Conservation (phyloP, 1,139 yeast species). For the Pichia sp. region DNA sequence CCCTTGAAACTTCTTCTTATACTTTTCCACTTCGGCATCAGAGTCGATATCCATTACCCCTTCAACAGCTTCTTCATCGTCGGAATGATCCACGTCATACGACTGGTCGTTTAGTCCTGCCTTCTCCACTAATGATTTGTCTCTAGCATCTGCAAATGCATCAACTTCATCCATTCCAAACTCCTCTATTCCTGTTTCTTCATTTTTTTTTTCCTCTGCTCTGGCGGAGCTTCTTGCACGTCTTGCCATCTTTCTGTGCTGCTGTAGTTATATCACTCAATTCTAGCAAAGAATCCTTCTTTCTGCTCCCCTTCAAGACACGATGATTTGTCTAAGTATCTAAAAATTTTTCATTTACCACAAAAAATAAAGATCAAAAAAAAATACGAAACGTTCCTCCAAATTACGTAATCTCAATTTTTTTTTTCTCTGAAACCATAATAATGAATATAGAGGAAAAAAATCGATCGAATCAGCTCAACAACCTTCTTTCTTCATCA, state of each 20-base stretch:
- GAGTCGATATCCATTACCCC: slow-evolving; percentile 24
- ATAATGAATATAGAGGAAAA: neutral
- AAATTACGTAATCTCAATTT: neutral
- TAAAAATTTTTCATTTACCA: neutral
- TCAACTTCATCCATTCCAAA: slow-evolving; percentile 64
- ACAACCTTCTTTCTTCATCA: neutral
- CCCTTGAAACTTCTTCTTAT: slow-evolving; percentile 31
- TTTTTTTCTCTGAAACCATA: neutral
- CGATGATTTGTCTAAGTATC: neutral
- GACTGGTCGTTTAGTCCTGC: slow-evolving; percentile 40
- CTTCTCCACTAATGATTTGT: slow-evolving; percentile 53
- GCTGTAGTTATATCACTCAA: too few relatives aligned
- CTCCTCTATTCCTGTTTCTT: slow-evolving; percentile 29
- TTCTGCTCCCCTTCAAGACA: neutral
- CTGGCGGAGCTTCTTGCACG: neutral
- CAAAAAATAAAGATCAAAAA: neutral
- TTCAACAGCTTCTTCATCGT: slow-evolving; percentile 27
- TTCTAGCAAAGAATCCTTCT: too few relatives aligned
- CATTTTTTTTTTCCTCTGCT: neutral
- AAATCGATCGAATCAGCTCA: neutral
- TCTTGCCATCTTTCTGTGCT: neutral
- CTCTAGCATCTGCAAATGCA: slow-evolving; percentile 61
- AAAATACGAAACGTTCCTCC: neutral
- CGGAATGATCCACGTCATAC: slow-evolving; percentile 38
- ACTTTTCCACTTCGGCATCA: slow-evolving; percentile 30